Conservation (phyloP, 202 grass and related monocot genomes). For the Hordeum pubiflorum region DNA sequence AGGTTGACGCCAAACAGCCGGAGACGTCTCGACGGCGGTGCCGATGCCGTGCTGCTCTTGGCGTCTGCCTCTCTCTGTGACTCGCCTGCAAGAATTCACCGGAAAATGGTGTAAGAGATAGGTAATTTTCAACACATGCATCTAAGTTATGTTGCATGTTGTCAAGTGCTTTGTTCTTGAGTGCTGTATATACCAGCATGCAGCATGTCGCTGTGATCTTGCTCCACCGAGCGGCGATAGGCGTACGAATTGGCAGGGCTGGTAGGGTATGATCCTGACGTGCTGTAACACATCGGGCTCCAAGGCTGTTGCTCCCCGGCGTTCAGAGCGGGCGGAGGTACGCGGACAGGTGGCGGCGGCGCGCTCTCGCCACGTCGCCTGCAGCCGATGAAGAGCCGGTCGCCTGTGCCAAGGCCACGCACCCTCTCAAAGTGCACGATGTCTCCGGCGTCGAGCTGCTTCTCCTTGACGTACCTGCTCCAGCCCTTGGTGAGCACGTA, state of each 20-base stretch:
- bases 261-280: conserved; percentile 39
- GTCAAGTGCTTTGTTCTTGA: conserved; percentile 7
- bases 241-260: conserved; percentile 44
- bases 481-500: conserved; percentile 97
- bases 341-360: conserved; percentile 13
- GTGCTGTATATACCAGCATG: conserved; percentile 40
- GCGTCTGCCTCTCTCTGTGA: conserved; percentile 30
- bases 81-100: conserved; percentile 34
- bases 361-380: conserved; percentile 40
- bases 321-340: conserved; percentile 1
- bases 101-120: conserved; percentile 6
- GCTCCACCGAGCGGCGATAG: conserved; percentile 27
- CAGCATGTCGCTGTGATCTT: conserved; percentile 38
- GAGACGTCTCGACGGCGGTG: conserved; percentile 47
- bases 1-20: conserved; percentile 91
- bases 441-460: conserved; percentile 73
- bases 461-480: conserved; percentile 97
- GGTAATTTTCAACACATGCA: neutral
- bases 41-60: conserved; percentile 29
- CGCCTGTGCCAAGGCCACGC: conserved; percentile 36
- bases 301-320: conserved; percentile 47
- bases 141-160: neutral
- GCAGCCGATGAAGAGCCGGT: conserved; percentile 69
- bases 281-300: conserved; percentile 58
- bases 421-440: conserved; percentile 68